phyloP scores from a whole-genome alignment of 2,329 filamentous ascomycete genomes.

The Monosporascus sp. region DNA sequence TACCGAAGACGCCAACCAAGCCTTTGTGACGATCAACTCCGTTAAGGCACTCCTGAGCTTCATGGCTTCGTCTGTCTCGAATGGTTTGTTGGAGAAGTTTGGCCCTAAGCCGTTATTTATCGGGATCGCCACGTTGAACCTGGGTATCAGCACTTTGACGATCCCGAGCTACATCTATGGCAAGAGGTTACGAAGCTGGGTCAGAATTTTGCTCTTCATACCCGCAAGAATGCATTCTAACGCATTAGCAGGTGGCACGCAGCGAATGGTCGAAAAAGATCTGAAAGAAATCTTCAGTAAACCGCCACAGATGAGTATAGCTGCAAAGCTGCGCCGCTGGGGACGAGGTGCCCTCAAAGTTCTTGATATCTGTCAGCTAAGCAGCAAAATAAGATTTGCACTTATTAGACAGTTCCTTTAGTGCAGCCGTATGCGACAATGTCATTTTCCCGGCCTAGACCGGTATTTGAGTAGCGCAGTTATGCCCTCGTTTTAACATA shows the following conservation, averaged over 20 bases:
- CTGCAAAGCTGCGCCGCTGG: no score
- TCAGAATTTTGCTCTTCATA: conserved; percentile 1
- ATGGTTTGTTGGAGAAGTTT: conserved; percentile 12
- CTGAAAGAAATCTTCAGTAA: neutral
- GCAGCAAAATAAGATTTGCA: no score
- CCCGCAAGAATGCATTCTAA: neutral
- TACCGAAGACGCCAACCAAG: conserved; percentile 19
- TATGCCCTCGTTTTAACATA: no score
- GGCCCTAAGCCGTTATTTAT: conserved; percentile 12
- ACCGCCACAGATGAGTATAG: no score
- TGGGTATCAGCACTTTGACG: conserved; percentile 16
- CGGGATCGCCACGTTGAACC: conserved; percentile 16
- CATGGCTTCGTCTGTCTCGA: conserved; percentile 13
- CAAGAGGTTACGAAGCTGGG: conserved; percentile 18
- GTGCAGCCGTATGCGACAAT: no score
- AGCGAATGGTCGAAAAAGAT: conserved; percentile 19
- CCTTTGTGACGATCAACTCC: conserved; percentile 21
- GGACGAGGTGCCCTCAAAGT: no score
- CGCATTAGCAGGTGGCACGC: conserved; percentile 8
- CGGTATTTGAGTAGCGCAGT: no score
- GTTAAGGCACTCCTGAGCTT: conserved; percentile 18
- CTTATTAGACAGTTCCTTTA: no score
- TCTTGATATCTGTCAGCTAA: no score
- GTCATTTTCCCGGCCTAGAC: no score
- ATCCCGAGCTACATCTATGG: conserved; percentile 21